Conservation (phyloP, 192 early-diverging fungal genomes). For the Thamnidium elegans region DNA sequence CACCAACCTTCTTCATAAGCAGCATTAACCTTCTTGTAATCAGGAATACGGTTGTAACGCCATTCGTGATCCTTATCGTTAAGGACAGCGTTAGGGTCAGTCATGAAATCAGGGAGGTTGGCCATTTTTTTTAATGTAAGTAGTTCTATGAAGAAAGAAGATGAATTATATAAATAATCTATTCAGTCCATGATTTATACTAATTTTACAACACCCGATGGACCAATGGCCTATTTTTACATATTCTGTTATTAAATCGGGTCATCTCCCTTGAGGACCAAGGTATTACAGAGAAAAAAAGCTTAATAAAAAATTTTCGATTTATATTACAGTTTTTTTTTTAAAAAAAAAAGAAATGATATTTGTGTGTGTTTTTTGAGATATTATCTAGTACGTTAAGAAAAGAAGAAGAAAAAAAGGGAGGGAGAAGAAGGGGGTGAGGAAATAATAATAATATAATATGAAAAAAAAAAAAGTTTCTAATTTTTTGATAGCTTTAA, state of each 20-base stretch:
- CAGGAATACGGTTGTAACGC: conserved; percentile 38
- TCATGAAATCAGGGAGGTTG: conserved; percentile 45
- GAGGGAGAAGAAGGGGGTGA: neutral
- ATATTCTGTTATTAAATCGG: too few species aligned
- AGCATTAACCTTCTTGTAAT: conserved; percentile 41
- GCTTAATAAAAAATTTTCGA: neutral
- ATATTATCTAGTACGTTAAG: neutral
- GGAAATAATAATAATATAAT: neutral
- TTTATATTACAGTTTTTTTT: neutral
- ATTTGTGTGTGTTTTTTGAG: neutral
- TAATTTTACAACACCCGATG: too few species aligned
- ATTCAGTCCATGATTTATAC: too few species aligned
- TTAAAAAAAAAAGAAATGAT: neutral
- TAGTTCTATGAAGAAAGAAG: neutral
- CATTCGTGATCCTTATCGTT: conserved; percentile 37
- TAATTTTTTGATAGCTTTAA: neutral
- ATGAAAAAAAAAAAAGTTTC: neutral
- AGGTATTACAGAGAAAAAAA: neutral
- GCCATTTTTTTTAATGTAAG: conserved; percentile 24
- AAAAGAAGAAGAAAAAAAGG: neutral
- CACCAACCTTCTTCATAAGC: conserved; percentile 31
- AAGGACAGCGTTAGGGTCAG: conserved; percentile 43
- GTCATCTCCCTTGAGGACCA: too few species aligned
- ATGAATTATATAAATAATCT: too few species aligned
- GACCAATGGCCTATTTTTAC: neutral